Base-by-base conservation (phyloP, 805 yeast species). In the Maudiozyma barnettii region DNA sequence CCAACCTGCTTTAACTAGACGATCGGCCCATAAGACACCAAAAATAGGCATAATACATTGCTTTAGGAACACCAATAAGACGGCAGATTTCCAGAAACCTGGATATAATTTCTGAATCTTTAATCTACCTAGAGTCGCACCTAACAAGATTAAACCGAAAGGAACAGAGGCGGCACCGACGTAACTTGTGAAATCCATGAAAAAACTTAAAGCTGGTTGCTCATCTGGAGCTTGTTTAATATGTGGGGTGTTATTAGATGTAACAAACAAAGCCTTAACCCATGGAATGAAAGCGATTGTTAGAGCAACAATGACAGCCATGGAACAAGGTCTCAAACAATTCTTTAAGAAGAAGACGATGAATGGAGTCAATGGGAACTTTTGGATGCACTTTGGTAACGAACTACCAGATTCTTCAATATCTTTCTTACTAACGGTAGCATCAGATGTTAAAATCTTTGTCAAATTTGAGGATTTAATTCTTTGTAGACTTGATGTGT, bases 111-210 rank as follows among this genome's bases (percentile, higher is more conserved):
- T 62, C 13, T 74, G 75, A 35, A 88, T 68, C 49, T 77, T 68
- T 41, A 91, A 72, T 45, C 96, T 69, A 1, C 96, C 84, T 41
- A 91, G 78, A 6, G 96, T 89, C 3, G 91, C 95, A 1, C 99
- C 99, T 22, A 93, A 65, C 43, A 93, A 62, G 44, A 88, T 63
- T 49, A 91, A 71, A 5, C 98, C 99, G 47, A 88, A 68, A 2
- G 97, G 98, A 31, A 91, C 98, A 39, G 87, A 81, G 0, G 97
- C 96, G 2, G 81, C 79, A 0, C 95, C 96, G 4, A 93, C 69
- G 60, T 90, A 93, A 9, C 76, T 61, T 1, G 90, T 71, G 50
- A 80, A 79, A 60, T 91, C 96, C 77, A 91, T 84, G 4, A 91
- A 54, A 54, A 91, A 91, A 14, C 90, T 84, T 39, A 91, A 70